Conservation (phyloP, 768 basidiomycete species). For the Hericium erinaceus region DNA sequence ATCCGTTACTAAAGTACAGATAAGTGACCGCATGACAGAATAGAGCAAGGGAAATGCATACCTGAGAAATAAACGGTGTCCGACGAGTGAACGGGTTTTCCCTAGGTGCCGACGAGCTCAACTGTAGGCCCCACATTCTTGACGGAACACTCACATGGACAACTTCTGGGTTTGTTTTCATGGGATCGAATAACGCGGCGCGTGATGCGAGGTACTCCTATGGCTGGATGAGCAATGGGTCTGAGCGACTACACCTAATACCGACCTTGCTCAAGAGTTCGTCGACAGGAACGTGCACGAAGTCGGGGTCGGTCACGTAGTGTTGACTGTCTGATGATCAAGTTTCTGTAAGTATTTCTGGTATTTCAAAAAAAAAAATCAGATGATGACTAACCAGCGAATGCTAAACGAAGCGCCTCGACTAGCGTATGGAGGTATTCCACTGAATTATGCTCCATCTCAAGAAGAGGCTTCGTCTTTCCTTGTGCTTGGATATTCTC, state of each 20-base stretch:
- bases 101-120: slow-evolving; percentile 30
- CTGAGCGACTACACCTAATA: not conserved
- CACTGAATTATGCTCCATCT: slow-evolving; percentile 85
- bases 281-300: slow-evolving; percentile 67
- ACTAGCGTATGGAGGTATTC: slow-evolving; percentile 85
- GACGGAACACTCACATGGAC: slow-evolving; percentile 43
- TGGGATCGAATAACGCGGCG: slow-evolving; percentile 70
- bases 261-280: slow-evolving; percentile 76
- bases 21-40: not conserved
- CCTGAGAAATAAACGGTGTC: slow-evolving; percentile 95
- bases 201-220: slow-evolving; percentile 79
- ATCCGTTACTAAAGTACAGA: slow-evolving; percentile 50
- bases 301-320: slow-evolving; percentile 88
- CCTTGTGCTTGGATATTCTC: slow-evolving; percentile 77
- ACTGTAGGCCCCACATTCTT: not conserved
- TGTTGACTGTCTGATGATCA: slow-evolving; percentile 60
- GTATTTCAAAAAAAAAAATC: too few species aligned
- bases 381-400: not conserved
- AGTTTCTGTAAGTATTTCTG: not conserved
- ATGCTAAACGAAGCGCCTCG: slow-evolving; percentile 66
- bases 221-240: not conserved
- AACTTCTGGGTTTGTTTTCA: slow-evolving; percentile 54
- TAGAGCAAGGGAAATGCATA: slow-evolving; percentile 17
- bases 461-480: slow-evolving; percentile 54
- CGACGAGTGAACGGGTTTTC: slow-evolving; percentile 73